Evolutionary conservation across 345 rosid genomes (phyloP).

Genomic region (Eucalyptus curtisii): DNA sequence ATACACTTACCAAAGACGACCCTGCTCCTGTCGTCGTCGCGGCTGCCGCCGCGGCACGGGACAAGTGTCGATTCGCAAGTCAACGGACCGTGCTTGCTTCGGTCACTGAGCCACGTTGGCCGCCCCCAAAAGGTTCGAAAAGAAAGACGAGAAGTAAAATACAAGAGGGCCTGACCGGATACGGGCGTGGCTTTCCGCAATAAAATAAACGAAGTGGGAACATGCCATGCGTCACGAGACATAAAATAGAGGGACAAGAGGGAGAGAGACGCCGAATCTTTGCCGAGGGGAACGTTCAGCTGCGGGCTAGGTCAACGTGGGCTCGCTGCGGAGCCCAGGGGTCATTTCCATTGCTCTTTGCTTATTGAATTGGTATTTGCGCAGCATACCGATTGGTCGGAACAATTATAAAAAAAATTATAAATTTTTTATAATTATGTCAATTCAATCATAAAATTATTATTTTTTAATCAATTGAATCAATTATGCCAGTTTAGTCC

Average conservation of each 20-base stretch:
- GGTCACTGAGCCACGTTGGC: not conserved
- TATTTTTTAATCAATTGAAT: rapidly evolving
- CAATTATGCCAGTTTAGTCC: rapidly evolving
- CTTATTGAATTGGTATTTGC: not conserved
- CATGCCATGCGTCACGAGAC: not conserved
- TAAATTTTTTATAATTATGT: rapidly evolving
- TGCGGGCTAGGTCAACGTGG: not conserved
- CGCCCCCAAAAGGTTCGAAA: not conserved
- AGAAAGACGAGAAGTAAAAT: not conserved
- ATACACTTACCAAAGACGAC: not conserved
- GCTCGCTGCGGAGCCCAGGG: not conserved
- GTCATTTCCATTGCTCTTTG: not conserved
- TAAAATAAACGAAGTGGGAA: not conserved
- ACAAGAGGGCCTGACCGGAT: not conserved
- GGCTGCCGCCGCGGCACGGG: not conserved
- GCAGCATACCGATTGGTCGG: rapidly evolving
- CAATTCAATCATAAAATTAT: too few species aligned
- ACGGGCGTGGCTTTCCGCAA: not conserved
- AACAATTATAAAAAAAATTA: too few species aligned
- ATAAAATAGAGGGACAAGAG: not conserved
- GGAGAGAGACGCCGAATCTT: not conserved
- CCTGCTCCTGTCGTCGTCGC: not conserved
- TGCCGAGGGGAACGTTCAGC: not conserved
- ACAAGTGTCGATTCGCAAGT: not conserved
- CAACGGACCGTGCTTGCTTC: not conserved